Conservation (phyloP, 176 grass and related monocot species). For the Triticum urartu region DNA sequence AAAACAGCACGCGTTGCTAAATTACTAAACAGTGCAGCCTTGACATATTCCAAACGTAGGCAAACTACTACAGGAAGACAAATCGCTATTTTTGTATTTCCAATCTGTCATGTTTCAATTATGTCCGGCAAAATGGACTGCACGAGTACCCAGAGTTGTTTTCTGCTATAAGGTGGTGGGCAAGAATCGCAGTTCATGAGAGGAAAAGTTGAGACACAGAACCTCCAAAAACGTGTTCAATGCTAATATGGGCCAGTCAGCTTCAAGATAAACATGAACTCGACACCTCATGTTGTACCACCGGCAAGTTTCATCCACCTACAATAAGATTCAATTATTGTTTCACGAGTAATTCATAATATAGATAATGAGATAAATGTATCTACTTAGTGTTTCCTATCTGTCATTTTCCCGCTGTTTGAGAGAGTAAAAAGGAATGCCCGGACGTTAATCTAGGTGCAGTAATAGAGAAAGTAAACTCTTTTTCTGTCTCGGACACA, state of each 20-base stretch:
- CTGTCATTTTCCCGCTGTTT: too few relatives aligned
- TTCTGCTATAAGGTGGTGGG: neutral
- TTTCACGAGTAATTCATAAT: too few relatives aligned
- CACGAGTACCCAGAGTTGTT: conserved; percentile 13
- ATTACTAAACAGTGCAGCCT: neutral
- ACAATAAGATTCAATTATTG: neutral
- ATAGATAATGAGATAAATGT: too few relatives aligned
- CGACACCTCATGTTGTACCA: neutral
- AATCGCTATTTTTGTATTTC: neutral
- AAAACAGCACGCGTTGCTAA: neutral
- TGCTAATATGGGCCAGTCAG: neutral
- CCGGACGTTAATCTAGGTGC: neutral
- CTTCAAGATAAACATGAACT: conserved; percentile 27
- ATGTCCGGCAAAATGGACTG: neutral
- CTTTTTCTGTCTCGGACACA: neutral
- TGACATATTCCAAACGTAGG: neutral
- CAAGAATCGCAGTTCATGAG: neutral
- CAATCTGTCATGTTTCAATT: conserved; percentile 12
- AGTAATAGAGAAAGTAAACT: neutral
- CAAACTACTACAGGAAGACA: conserved; percentile 12
- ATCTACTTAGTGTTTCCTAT: too few relatives aligned
- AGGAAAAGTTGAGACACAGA: neutral
- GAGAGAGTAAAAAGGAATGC: too few relatives aligned
- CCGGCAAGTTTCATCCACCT: conserved; percentile 12
- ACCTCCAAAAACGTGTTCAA: conserved; percentile 8